Conservation (phyloP, 2,329 filamentous ascomycete species). For the Nothophoma quercina region DNA sequence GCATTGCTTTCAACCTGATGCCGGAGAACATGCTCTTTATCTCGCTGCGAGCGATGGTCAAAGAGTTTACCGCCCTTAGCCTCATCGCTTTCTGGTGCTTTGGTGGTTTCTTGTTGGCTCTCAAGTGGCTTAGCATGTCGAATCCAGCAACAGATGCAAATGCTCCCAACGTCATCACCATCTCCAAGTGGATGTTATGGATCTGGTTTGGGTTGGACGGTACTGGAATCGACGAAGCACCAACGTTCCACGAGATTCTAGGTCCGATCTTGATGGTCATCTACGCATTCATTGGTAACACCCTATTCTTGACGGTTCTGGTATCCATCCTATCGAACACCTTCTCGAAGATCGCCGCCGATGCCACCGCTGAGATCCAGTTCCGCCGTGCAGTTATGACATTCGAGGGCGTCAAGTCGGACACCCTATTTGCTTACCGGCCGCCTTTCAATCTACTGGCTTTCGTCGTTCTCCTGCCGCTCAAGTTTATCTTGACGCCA, state of each 20-base stretch:
- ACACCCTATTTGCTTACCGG: slow-evolving; percentile 82
- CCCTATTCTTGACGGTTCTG: slow-evolving; percentile 85
- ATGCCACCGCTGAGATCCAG: slow-evolving; percentile 83
- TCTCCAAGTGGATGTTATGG: slow-evolving; percentile 91
- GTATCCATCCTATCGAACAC: slow-evolving; percentile 88
- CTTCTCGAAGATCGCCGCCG: slow-evolving; percentile 77
- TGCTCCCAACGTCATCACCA: slow-evolving; percentile 68
- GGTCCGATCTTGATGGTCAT: slow-evolving; percentile 82
- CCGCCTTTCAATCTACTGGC: slow-evolving; percentile 86
- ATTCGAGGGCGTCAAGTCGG: slow-evolving; percentile 84
- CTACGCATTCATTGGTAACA: slow-evolving; percentile 87
- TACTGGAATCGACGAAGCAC: slow-evolving; percentile 63
- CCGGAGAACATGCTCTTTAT: slow-evolving; percentile 87
- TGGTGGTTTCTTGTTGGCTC: slow-evolving; percentile 78
- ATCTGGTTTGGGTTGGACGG: slow-evolving; percentile 90
- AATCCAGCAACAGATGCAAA: slow-evolving; percentile 41
- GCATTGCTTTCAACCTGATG: slow-evolving; percentile 82
- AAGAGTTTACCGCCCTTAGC: slow-evolving; percentile 81
- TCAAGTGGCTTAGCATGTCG: slow-evolving; percentile 74
- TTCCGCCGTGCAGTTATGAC: slow-evolving; percentile 82
- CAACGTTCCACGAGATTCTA: slow-evolving; percentile 79
- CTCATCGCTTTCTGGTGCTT: slow-evolving; percentile 83
- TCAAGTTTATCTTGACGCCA: slow-evolving; percentile 79
- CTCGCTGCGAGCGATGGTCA: slow-evolving; percentile 83
- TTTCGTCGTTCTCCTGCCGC: slow-evolving; percentile 74